Conservation (phyloP, 371 early-diverging fungal species). For the Parasitella parasitica region DNA sequence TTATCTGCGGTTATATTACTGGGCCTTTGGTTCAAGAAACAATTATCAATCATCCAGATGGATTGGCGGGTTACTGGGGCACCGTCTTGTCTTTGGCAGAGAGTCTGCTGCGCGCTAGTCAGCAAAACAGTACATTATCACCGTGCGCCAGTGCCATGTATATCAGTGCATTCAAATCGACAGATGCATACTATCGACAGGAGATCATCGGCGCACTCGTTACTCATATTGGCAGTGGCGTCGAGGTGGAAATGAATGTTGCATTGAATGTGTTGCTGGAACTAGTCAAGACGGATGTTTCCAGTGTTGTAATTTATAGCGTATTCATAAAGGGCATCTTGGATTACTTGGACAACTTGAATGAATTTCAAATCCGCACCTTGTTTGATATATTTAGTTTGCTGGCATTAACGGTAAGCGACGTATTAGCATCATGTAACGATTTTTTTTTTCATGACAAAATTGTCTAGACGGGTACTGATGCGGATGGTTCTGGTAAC, state of each 20-base stretch:
- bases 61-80: constrained; percentile 59
- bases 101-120: constrained; percentile 57
- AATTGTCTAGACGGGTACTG: constrained; percentile 17
- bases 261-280: constrained; percentile 60
- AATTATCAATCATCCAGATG: constrained; percentile 50
- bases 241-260: constrained; percentile 65
- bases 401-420: constrained; percentile 57
- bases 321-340: constrained; percentile 79
- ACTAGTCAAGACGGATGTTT: constrained; percentile 52
- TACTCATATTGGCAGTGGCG: constrained; percentile 83
- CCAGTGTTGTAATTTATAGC: constrained; percentile 56
- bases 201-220: constrained; percentile 78
- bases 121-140: constrained; percentile 43
- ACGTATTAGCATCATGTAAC: no score
- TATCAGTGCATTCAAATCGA: constrained; percentile 49
- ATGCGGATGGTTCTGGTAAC: constrained; percentile 24
- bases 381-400: constrained; percentile 74
- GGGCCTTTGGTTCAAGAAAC: constrained; percentile 52
- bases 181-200: constrained; percentile 69
- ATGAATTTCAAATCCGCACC: constrained; percentile 62
- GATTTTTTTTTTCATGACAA: no score
- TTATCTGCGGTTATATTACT: constrained; percentile 52
- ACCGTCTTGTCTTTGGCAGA: constrained; percentile 64
- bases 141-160: constrained; percentile 56
- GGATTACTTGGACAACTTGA: constrained; percentile 75